These are phyloP conservation scores for Cladosporium velox DNA, from an alignment of 2,329 filamentous ascomycete genomes.

Conservation along the genomic window DNA sequence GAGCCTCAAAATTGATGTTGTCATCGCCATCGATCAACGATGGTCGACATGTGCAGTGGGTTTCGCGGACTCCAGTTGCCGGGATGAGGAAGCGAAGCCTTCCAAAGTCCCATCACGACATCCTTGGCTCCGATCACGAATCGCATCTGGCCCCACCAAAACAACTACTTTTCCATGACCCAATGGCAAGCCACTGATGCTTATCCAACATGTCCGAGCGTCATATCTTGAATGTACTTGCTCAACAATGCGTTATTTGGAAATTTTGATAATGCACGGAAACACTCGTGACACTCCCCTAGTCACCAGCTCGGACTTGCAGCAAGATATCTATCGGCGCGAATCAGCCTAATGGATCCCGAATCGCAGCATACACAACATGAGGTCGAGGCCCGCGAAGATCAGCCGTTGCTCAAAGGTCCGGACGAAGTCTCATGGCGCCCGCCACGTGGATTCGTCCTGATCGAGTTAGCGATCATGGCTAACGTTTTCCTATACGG, in stretches of 20 bases:
- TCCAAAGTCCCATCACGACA: slow-evolving; percentile 10
- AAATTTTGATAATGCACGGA: not conserved
- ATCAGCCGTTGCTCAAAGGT: slow-evolving; percentile 25
- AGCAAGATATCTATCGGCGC: not conserved
- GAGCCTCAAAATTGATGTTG: not conserved
- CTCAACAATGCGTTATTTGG: not conserved
- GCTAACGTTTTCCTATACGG: slow-evolving; percentile 29
- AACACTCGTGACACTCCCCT: not conserved
- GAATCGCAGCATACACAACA: not conserved
- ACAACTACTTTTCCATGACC: not conserved
- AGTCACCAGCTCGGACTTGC: not conserved
- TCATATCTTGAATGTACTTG: not conserved
- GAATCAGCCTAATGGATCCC: not conserved
- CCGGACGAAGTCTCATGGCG: slow-evolving; percentile 28
- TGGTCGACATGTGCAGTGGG: not conserved
- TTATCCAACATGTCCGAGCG: not conserved
- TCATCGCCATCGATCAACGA: not conserved
- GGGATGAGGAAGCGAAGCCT: not conserved
- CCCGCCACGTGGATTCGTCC: slow-evolving; percentile 26
- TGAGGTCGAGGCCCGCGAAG: slow-evolving; percentile 13
- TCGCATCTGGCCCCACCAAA: not conserved
- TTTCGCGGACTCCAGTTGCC: not conserved
- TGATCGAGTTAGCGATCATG: slow-evolving; percentile 29
- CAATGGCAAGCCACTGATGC: not conserved
- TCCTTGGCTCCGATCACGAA: slow-evolving; percentile 10